Percentiles rank a stretch among this genome's conserved stretches.
Conservation (phyloP, 169 alveolate genomes). For the Plasmodium knowlesi region DNA sequence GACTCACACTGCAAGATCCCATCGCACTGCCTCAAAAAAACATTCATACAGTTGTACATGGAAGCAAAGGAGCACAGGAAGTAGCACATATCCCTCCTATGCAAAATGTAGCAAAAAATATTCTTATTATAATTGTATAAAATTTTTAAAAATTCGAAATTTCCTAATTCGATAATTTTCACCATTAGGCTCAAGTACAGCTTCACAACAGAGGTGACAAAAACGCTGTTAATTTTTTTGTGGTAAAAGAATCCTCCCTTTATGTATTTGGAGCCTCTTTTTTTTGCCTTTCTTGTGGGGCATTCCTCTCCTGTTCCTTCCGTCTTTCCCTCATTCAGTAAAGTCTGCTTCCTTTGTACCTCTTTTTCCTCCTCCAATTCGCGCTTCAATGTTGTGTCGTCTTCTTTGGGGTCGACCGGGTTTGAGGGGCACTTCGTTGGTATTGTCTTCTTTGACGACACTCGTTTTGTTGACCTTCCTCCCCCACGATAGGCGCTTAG, state of each 20-base stretch:
- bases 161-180: constrained; percentile 68
- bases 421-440: too few relatives aligned
- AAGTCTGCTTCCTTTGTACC: background rate
- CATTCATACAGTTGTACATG: constrained; percentile 54
- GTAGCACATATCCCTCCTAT: background rate
- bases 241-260: constrained; percentile 25
- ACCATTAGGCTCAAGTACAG: constrained; percentile 55
- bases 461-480: too few relatives aligned
- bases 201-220: constrained; percentile 16
- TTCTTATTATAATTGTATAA: constrained; percentile 55
- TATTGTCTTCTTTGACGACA: too few relatives aligned
- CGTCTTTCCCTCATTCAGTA: background rate
- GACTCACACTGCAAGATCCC: background rate
- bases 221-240: constrained; percentile 15
- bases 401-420: background rate
- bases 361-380: background rate
- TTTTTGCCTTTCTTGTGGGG: background rate
- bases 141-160: constrained; percentile 58
- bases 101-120: constrained; percentile 55
- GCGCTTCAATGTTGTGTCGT: background rate
- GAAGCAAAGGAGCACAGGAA: constrained; percentile 51
- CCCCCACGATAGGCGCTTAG: background rate
- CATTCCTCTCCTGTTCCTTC: background rate
- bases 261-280: background rate
- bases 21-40: constrained; percentile 24